Percentiles rank a stretch among this genome's conserved stretches.
These are phyloP conservation scores for Hypoxylon sp. DNA, from an alignment of 2,329 filamentous ascomycete species.

Conservation along the genomic window DNA sequence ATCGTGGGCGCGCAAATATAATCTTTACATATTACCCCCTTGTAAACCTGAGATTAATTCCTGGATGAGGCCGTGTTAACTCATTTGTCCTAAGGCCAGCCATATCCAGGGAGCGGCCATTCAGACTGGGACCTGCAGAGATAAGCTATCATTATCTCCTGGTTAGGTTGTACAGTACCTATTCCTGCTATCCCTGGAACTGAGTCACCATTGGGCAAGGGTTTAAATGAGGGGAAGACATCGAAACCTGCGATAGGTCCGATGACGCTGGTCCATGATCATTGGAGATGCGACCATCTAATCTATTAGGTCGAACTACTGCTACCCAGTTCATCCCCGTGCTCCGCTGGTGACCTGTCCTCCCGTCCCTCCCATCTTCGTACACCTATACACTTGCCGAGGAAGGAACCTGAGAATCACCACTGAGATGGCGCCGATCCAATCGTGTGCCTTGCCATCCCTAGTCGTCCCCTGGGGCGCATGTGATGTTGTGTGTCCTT, in stretches of 20 bases:
- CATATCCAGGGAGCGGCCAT: conserved; percentile 4
- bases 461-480: conserved; percentile 18
- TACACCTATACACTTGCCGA: conserved; percentile 22
- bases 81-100: conserved; percentile 20
- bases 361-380: conserved; percentile 4
- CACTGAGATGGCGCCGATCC: conserved; percentile 30
- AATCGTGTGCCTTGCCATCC: conserved; percentile 36
- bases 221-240: conserved; percentile 20
- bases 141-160: conserved; percentile 18
- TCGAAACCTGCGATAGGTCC: conserved; percentile 18
- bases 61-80: background rate
- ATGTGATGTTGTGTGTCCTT: conserved; percentile 40
- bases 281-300: conserved; percentile 25
- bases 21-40: background rate
- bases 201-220: conserved; percentile 21
- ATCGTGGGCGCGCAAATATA: background rate
- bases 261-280: conserved; percentile 38
- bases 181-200: conserved; percentile 2
- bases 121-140: conserved; percentile 30
- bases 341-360: conserved; percentile 14
- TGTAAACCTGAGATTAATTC: background rate
- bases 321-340: conserved; percentile 28
- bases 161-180: conserved; percentile 1
- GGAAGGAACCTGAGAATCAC: conserved; percentile 13
- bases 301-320: background rate